phyloP scores from a whole-genome alignment of 176 grass and related monocot species.

The Raddia distichophylla region DNA sequence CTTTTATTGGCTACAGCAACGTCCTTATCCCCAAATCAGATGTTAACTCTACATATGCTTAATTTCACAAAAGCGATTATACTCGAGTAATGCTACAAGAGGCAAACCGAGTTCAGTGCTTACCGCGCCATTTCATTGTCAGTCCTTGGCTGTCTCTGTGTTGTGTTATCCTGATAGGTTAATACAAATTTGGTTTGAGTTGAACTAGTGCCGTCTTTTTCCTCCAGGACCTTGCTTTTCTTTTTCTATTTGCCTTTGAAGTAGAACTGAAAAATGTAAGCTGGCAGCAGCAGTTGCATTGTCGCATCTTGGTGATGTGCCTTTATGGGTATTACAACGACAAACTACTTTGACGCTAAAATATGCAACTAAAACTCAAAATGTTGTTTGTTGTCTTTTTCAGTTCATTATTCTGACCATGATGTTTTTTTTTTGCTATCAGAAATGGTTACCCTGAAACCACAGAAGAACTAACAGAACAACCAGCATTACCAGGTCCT shows the following conservation, averaged over 20 bases:
- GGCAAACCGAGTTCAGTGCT: background rate
- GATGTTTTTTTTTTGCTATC: background rate
- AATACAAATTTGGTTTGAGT: background rate
- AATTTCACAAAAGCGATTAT: background rate
- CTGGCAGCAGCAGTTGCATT: background rate
- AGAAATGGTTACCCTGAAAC: constrained; percentile 41
- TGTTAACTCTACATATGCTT: background rate
- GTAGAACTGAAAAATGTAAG: background rate
- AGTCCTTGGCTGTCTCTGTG: background rate
- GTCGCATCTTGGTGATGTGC: background rate
- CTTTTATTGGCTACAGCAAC: background rate
- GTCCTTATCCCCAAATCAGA: background rate
- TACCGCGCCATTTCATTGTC: background rate
- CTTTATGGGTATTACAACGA: background rate
- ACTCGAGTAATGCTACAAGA: too few species aligned
- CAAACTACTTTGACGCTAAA: background rate
- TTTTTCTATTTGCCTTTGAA: background rate
- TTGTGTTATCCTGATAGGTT: background rate
- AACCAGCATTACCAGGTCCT: constrained; percentile 41
- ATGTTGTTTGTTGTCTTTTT: background rate
- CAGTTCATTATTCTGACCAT: background rate
- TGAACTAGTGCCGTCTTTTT: background rate
- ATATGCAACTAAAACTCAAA: background rate
- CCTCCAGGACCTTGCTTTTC: background rate
- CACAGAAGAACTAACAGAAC: constrained; percentile 7